Evolutionary conservation across 306 rosid species (phyloP), one percentile per base, ranked within the genome.

Genomic region (Dalbergia cochinchinensis): DNA sequence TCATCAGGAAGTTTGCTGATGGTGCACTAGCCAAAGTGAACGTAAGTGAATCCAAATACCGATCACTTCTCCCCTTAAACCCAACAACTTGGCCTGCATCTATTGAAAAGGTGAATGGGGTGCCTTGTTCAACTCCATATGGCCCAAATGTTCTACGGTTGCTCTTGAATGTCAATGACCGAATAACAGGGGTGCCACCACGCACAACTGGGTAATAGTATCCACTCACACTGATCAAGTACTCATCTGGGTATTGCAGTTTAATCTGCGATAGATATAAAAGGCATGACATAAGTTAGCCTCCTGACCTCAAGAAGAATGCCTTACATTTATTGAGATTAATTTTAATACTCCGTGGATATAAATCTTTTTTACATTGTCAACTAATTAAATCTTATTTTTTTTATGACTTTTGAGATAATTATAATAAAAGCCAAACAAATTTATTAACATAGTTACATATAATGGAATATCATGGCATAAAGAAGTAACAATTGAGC

Each of bases 31-130:
- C 81, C 60, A 86, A 31, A 55, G 62, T 74, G 65, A 89, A 87
- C 14, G 85, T 91, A 67, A 86, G 65, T 11, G 90, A 80, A 65
- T 90, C 94, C 44, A 92, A 54, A 77, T 76, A 86, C 89, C 87
- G 82, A 62, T 85, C 91, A 50, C 84, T 0, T 71, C 77, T 48
- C 6, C 97, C 97, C 60, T 79, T 86, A 35, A 92, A 81, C 3
- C 95, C 93, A 13, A 89, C 93, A 65, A 90, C 87, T 18, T 63
- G 54, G 11, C 89, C 90, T 67, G 91, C 93, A 5, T 89, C 87
- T 53, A 83, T 69, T 26, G 86, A 68, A 59, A 87, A 87, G 22
- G 84, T 82, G 76, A 90, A 92, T 4, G 89, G 91, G 5, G 89
- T 92, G 58, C 93, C 95, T 78, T 90, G 89, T 83, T 89, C 88